phyloP scores from a whole-genome alignment of 192 early-diverging fungal genomes.

The Glomus cerebriforme region DNA sequence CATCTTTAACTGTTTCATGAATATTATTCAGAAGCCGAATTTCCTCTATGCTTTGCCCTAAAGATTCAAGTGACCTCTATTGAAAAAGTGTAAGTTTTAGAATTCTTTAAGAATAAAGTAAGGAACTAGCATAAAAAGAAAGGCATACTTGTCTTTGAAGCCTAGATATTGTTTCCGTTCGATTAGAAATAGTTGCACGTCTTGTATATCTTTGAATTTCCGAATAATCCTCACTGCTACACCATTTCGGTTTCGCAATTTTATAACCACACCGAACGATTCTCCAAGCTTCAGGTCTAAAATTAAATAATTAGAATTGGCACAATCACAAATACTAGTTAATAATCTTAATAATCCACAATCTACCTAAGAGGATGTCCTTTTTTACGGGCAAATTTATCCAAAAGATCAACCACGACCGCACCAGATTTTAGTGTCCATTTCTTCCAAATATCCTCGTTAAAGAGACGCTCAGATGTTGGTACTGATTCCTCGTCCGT shows the following conservation, averaged over 20 bases:
- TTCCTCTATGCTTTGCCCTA: background rate
- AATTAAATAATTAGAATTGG: constrained; percentile 9
- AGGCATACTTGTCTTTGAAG: constrained; percentile 3
- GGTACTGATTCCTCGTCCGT: background rate
- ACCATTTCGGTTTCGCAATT: constrained; percentile 15
- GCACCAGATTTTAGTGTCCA: background rate
- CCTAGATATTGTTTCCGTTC: background rate
- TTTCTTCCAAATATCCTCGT: background rate
- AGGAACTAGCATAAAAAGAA: background rate
- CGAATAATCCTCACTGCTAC: background rate
- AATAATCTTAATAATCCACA: background rate
- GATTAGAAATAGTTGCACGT: background rate
- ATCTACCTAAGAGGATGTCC: constrained; percentile 20
- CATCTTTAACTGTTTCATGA: background rate
- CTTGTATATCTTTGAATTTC: constrained; percentile 13
- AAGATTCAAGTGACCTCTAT: constrained; percentile 17
- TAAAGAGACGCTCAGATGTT: background rate
- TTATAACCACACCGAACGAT: constrained; percentile 20
- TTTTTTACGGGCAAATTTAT: background rate
- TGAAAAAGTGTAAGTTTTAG: constrained; percentile 8
- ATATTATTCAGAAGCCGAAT: background rate
- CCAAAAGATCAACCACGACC: constrained; percentile 9
- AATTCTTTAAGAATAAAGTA: constrained; percentile 12
- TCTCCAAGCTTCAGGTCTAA: constrained; percentile 16
- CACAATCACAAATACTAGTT: no score